Conservation (phyloP, 371 early-diverging fungal species). For the Apophysomyces sp. region DNA sequence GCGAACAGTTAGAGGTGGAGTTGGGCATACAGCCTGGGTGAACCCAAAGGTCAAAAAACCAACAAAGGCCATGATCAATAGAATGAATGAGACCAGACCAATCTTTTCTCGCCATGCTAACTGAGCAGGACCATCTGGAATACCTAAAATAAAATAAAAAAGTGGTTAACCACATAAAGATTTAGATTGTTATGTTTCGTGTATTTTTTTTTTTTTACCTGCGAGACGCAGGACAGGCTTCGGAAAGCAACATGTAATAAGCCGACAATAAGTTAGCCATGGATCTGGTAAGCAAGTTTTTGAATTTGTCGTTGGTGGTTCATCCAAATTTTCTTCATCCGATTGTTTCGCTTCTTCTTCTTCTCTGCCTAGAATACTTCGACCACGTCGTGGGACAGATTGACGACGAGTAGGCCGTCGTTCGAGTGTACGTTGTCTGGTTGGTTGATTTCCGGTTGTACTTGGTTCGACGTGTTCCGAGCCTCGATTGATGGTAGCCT, state of each 20-base stretch:
- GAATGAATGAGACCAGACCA: conserved; percentile 70
- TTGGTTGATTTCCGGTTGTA: conserved; percentile 38
- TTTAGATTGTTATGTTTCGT: background rate
- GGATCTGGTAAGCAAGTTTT: conserved; percentile 20
- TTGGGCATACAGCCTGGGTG: conserved; percentile 53
- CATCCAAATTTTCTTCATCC: conserved; percentile 13
- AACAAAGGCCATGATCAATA: conserved; percentile 48
- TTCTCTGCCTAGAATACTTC: conserved; percentile 49
- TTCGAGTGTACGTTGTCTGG: conserved; percentile 5
- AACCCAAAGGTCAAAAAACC: conserved; percentile 68
- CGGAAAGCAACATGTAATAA: conserved; percentile 58
- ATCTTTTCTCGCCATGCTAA: conserved; percentile 88
- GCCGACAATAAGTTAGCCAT: conserved; percentile 52
- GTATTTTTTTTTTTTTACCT: conserved; percentile 5
- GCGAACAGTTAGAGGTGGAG: conserved; percentile 25
- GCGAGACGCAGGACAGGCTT: conserved; percentile 2
- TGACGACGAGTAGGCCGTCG: conserved; percentile 19
- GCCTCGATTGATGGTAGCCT: conserved; percentile 30
- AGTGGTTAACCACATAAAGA: background rate
- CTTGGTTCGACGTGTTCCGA: conserved; percentile 25
- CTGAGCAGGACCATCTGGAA: conserved; percentile 52
- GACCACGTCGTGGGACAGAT: conserved; percentile 30
- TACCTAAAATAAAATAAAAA: conserved; percentile 25
- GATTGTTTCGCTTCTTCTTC: conserved; percentile 38
- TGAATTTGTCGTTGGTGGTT: background rate